phyloP scores from a whole-genome alignment of 2,329 filamentous ascomycete genomes.

The Ophiocordyceps robertsii region DNA sequence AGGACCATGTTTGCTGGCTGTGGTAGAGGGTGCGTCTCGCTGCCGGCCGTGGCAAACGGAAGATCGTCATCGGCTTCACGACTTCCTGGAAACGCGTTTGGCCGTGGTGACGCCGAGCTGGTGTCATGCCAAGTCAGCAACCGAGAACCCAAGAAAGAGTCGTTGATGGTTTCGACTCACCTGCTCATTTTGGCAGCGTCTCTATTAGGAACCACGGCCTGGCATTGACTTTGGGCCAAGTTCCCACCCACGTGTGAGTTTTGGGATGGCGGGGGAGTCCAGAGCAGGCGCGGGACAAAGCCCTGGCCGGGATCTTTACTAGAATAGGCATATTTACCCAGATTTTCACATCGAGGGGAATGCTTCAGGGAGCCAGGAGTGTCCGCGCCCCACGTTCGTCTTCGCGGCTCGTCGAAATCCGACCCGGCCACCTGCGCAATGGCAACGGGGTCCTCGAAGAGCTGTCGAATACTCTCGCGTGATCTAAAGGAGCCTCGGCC shows the following conservation, averaged over 20 bases:
- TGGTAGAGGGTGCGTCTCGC: too few relatives aligned
- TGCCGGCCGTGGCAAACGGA: too few relatives aligned
- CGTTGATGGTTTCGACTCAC: not conserved
- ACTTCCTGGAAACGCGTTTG: too few relatives aligned
- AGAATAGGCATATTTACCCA: conserved; percentile 5
- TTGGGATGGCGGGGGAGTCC: conserved; percentile 9
- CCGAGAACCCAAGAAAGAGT: not conserved
- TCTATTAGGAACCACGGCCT: not conserved
- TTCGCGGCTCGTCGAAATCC: conserved; percentile 1
- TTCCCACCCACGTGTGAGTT: not conserved
- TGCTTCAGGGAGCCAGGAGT: conserved; percentile 9
- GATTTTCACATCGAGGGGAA: conserved; percentile 11
- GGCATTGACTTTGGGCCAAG: not conserved
- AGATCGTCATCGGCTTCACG: too few relatives aligned
- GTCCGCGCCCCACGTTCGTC: not conserved
- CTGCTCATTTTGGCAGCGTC: not conserved
- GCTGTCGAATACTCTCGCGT: not conserved
- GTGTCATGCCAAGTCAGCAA: not conserved
- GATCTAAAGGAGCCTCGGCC: not conserved
- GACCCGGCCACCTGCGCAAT: not conserved
- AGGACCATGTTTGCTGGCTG: too few relatives aligned
- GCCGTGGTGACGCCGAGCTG: not conserved
- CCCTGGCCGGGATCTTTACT: not conserved
- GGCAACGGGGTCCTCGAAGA: not conserved
- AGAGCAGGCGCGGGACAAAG: conserved; percentile 1